Conservation (phyloP, 768 basidiomycete genomes). For the Exsudoporus frostii region DNA sequence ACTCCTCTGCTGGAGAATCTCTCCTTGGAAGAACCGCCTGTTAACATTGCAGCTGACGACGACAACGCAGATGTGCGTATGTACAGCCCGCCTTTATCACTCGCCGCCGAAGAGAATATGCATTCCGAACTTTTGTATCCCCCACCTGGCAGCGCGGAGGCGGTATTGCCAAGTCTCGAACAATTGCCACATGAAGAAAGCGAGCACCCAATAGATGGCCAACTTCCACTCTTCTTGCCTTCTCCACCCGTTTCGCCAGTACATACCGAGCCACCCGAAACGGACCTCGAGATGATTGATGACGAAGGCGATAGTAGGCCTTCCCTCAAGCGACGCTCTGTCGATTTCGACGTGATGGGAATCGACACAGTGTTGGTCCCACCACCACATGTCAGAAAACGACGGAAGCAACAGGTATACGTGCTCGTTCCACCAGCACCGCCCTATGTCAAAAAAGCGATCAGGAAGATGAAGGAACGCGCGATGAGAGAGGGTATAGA, state of each 20-base stretch:
- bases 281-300: slow-evolving; percentile 17
- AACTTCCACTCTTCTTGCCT: slow-evolving; percentile 47
- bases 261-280: slow-evolving; percentile 18
- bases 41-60: background rate
- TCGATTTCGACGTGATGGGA: slow-evolving; percentile 13
- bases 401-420: slow-evolving; percentile 23
- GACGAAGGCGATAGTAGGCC: slow-evolving; percentile 1
- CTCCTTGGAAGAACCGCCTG: slow-evolving; percentile 17
- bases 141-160: background rate
- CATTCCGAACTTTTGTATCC: slow-evolving; percentile 9
- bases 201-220: slow-evolving; percentile 13
- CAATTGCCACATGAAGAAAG: slow-evolving; percentile 12
- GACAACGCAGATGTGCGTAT: slow-evolving; percentile 21
- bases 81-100: slow-evolving; percentile 15
- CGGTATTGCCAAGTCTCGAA: slow-evolving; percentile 4
- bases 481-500: slow-evolving; percentile 14
- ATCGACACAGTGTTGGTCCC: background rate
- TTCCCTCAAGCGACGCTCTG: slow-evolving; percentile 22
- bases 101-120: slow-evolving; percentile 8
- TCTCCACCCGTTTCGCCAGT: slow-evolving; percentile 39
- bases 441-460: slow-evolving; percentile 20
- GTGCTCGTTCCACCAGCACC: slow-evolving; percentile 30
- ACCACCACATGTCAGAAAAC: slow-evolving; percentile 19
- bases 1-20: slow-evolving; percentile 22
- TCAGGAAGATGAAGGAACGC: slow-evolving; percentile 15